Percentiles rank a stretch among this genome's conserved stretches.
Conservation (phyloP, 1,284 basidiomycete genomes). For the Coniferiporia sulphurascens region DNA sequence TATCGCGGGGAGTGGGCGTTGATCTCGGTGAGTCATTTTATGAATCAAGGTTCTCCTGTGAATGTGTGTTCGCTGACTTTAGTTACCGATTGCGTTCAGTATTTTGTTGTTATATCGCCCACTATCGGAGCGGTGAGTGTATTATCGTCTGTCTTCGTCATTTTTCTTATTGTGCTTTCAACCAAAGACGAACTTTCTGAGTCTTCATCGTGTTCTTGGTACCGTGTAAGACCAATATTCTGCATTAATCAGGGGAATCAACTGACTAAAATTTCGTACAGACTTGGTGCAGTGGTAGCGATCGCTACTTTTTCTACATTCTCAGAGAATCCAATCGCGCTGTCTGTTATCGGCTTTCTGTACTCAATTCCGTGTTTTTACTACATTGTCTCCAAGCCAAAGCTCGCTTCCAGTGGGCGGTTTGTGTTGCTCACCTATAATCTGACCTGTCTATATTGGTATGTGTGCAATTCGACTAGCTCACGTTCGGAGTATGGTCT, state of each 20-base stretch:
- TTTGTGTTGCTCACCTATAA: slow-evolving; percentile 92
- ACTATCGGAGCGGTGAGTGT: slow-evolving; percentile 75
- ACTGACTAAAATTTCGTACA: neutral
- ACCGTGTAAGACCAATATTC: slow-evolving; percentile 57
- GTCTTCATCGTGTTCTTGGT: slow-evolving; percentile 73
- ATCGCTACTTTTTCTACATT: slow-evolving; percentile 69
- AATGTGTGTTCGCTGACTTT: neutral
- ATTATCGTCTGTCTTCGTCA: slow-evolving; percentile 6
- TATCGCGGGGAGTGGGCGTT: slow-evolving; percentile 94
- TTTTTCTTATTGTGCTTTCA: slow-evolving; percentile 18
- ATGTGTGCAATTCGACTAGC: slow-evolving; percentile 26
- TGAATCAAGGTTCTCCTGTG: neutral
- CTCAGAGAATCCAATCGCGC: slow-evolving; percentile 67
- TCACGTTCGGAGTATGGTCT: neutral
- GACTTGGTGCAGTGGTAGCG: slow-evolving; percentile 77
- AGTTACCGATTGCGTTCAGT: slow-evolving; percentile 67
- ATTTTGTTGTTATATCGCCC: slow-evolving; percentile 85
- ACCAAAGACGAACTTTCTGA: slow-evolving; percentile 73
- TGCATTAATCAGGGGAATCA: neutral
- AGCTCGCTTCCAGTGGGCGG: slow-evolving; percentile 75
- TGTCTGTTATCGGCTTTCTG: slow-evolving; percentile 83
- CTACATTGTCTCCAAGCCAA: slow-evolving; percentile 76
- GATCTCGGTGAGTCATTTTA: slow-evolving; percentile 62
- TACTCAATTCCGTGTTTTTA: slow-evolving; percentile 95
- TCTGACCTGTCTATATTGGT: slow-evolving; percentile 85